A percentile compares a stretch with the other conserved stretches of the same genome.
Evolutionary conservation across 352 stramenopile genomes (phyloP).

Genomic region (Phytophthora constricta): DNA sequence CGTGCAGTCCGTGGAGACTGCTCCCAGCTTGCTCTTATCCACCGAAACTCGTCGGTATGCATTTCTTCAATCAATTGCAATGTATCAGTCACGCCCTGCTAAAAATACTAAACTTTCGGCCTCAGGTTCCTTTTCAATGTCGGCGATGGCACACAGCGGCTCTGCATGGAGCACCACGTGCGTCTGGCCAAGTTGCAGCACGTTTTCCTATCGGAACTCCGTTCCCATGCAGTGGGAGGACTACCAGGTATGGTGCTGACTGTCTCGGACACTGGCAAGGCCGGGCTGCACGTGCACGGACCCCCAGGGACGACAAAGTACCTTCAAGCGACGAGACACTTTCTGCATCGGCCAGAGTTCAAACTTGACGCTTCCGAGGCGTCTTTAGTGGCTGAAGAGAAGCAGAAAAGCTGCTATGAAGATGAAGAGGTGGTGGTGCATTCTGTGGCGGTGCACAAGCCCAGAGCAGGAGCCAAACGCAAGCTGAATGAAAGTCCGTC

Average conservation of each 20-base stretch:
- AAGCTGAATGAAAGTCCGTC: constrained; percentile 52
- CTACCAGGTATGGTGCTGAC: constrained; percentile 90
- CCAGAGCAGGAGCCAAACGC: constrained; percentile 54
- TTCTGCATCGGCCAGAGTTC: constrained; percentile 75
- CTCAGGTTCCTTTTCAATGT: constrained; percentile 91
- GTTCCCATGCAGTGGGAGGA: constrained; percentile 78
- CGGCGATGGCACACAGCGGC: constrained; percentile 87
- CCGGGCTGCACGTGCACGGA: constrained; percentile 72
- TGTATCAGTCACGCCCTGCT: not conserved
- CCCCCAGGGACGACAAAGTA: constrained; percentile 72
- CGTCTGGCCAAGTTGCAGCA: constrained; percentile 83
- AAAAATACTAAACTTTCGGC: not conserved
- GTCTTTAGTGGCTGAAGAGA: constrained; percentile 2
- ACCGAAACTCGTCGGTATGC: constrained; percentile 66
- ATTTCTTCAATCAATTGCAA: no score
- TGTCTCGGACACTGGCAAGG: constrained; percentile 88
- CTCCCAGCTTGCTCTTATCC: constrained; percentile 71
- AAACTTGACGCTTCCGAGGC: constrained; percentile 52
- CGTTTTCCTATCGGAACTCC: constrained; percentile 88
- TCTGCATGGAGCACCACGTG: constrained; percentile 93
- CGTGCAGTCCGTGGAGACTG: constrained; percentile 76
- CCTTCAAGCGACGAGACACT: constrained; percentile 84
- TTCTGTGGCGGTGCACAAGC: constrained; percentile 44
- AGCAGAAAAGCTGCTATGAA: constrained; percentile 42
- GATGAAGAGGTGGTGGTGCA: constrained; percentile 69